Conservation (phyloP, 805 yeast species). For the Saccharomycopsis babjevae region DNA sequence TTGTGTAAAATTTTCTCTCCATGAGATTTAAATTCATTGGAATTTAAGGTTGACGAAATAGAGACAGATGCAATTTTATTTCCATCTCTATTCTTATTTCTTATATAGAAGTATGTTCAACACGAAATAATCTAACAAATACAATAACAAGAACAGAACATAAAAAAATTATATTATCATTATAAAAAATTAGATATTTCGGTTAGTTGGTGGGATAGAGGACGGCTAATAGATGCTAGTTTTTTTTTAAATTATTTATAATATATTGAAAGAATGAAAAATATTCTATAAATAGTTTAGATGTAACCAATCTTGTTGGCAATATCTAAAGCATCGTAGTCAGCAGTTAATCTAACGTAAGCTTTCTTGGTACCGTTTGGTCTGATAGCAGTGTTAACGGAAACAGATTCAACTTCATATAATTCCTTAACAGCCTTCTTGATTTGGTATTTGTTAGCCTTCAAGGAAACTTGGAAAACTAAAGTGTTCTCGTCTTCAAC, state of each 20-base stretch:
- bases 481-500: constrained; percentile 99
- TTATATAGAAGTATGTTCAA: not conserved
- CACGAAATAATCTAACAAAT: not conserved
- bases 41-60: not conserved
- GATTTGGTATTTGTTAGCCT: constrained; percentile 98
- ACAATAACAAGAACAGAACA: not conserved
- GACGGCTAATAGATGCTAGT: not conserved
- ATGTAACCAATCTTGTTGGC: constrained; percentile 99
- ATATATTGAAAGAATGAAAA: not conserved
- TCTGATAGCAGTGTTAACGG: constrained; percentile 94
- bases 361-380: constrained; percentile 99
- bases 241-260: not conserved
- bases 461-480: constrained; percentile 95
- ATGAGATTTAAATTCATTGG: not conserved
- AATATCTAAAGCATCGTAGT: constrained; percentile 98
- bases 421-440: constrained; percentile 97
- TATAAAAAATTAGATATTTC: not conserved
- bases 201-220: not conserved
- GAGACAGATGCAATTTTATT: no score
- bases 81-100: not conserved
- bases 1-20: no score
- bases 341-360: constrained; percentile 97
- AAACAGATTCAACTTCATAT: constrained; percentile 88
- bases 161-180: not conserved
- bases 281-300: constrained; percentile 32